Conservation (phyloP, 176 grass and related monocot genomes). For the Lolium perenne region DNA sequence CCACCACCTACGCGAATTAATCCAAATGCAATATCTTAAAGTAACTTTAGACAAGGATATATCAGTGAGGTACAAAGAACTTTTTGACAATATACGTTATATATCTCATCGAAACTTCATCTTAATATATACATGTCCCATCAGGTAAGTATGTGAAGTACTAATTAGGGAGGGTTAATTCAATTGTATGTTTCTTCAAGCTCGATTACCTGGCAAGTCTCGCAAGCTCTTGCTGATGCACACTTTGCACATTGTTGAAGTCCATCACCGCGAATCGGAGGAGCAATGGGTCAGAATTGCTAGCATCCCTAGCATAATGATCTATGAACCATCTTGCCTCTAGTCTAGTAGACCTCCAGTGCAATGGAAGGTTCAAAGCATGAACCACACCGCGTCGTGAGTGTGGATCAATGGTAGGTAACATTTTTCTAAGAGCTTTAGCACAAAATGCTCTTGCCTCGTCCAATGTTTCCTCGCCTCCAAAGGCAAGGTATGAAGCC, state of each 20-base stretch:
- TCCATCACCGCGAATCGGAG: constrained; percentile 48
- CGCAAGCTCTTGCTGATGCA: constrained; percentile 45
- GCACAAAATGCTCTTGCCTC: constrained; percentile 34
- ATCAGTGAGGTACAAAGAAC: not conserved
- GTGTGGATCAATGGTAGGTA: not conserved
- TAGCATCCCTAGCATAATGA: constrained; percentile 30
- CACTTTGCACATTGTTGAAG: constrained; percentile 52
- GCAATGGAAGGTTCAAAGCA: constrained; percentile 48
- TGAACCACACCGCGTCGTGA: not conserved
- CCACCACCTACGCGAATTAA: constrained; percentile 64
- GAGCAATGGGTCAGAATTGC: constrained; percentile 5
- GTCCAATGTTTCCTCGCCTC: constrained; percentile 34
- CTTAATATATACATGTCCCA: not conserved
- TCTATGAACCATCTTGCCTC: constrained; percentile 53
- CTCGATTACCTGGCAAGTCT: constrained; percentile 13
- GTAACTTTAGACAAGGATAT: not conserved
- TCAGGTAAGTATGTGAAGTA: not conserved
- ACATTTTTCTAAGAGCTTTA: not conserved
- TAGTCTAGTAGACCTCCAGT: constrained; percentile 47
- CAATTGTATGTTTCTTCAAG: not conserved
- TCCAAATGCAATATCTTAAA: not conserved
- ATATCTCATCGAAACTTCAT: not conserved
- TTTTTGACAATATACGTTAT: not conserved
- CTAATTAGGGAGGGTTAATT: not conserved
- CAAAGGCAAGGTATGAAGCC: not conserved